These are phyloP conservation scores for Peniophora sp. DNA, from an alignment of 1,284 basidiomycete genomes.

Conservation along the genomic window DNA sequence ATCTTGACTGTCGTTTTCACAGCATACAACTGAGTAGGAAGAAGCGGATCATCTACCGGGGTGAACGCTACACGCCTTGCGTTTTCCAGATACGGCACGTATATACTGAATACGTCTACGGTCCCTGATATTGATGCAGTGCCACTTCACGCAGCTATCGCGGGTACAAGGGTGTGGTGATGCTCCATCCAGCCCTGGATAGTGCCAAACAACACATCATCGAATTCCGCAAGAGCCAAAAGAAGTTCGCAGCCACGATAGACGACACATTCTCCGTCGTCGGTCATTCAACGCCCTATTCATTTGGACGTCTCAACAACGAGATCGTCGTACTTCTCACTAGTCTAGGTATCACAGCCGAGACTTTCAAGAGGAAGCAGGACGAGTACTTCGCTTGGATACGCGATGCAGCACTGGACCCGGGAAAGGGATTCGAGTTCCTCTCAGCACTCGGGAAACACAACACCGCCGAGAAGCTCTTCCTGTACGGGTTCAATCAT, in stretches of 20 bases:
- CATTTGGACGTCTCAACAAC: slow-evolving; percentile 58
- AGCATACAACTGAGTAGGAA: slow-evolving; percentile 41
- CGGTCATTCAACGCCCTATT: slow-evolving; percentile 50
- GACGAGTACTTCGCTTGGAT: slow-evolving; percentile 53
- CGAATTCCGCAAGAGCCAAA: slow-evolving; percentile 59
- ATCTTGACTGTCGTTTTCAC: slow-evolving; percentile 18
- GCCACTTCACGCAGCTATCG: slow-evolving; percentile 33
- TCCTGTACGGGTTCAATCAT: slow-evolving; percentile 40
- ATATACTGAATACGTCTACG: neutral
- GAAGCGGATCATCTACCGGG: slow-evolving; percentile 47
- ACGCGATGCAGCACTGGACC: slow-evolving; percentile 33
- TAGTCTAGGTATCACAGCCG: slow-evolving; percentile 49
- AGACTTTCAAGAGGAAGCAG: slow-evolving; percentile 46
- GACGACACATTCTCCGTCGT: slow-evolving; percentile 59
- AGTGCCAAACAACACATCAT: slow-evolving; percentile 33
- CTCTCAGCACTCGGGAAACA: slow-evolving; percentile 41
- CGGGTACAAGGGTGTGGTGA: slow-evolving; percentile 59
- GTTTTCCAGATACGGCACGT: slow-evolving; percentile 55
- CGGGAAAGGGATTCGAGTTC: slow-evolving; percentile 44
- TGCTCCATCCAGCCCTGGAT: slow-evolving; percentile 52
- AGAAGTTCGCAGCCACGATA: slow-evolving; percentile 48
- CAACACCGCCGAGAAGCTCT: slow-evolving; percentile 38
- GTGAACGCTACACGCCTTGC: slow-evolving; percentile 46
- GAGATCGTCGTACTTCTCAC: slow-evolving; percentile 58
- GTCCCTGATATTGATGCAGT: neutral